Evolutionary conservation across 208 protist genomes (phyloP).

Genomic region (Wallacemonas rigidus): DNA sequence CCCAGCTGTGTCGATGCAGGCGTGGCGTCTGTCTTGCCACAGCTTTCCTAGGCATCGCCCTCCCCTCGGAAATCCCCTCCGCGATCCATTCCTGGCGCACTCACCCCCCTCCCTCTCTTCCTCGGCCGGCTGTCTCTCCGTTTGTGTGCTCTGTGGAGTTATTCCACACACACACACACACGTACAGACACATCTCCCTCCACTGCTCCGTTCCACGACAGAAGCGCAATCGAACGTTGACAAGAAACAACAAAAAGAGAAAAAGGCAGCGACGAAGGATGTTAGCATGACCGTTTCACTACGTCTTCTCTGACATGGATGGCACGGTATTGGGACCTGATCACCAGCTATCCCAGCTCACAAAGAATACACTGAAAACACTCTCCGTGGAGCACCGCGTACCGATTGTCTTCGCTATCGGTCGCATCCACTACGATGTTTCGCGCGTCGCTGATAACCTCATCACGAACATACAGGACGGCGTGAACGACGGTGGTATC

Average conservation of each 20-base stretch:
- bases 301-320: conserved; percentile 64
- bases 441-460: conserved; percentile 34
- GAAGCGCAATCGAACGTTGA: too few species aligned
- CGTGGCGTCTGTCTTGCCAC: too few species aligned
- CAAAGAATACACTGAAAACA: conserved; percentile 38
- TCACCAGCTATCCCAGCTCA: conserved; percentile 41
- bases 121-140: too few species aligned
- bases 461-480: conserved; percentile 29
- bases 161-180: too few species aligned
- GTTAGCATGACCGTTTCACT: conserved; percentile 23
- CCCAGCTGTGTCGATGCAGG: too few species aligned
- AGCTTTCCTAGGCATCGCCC: too few species aligned
- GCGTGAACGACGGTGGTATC: not conserved
- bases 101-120: too few species aligned
- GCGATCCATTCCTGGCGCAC: too few species aligned
- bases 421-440: conserved; percentile 47
- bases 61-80: too few species aligned
- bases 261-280: not conserved
- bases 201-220: too few species aligned
- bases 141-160: too few species aligned
- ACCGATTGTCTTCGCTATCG: conserved; percentile 46
- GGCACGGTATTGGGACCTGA: conserved; percentile 49
- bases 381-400: conserved; percentile 37
- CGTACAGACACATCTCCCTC: too few species aligned
- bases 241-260: not conserved